A percentile compares a stretch with the other conserved stretches of the same genome.
Evolutionary conservation across 2,329 filamentous ascomycete species (phyloP).

Genomic region (Neurospora crassa): DNA sequence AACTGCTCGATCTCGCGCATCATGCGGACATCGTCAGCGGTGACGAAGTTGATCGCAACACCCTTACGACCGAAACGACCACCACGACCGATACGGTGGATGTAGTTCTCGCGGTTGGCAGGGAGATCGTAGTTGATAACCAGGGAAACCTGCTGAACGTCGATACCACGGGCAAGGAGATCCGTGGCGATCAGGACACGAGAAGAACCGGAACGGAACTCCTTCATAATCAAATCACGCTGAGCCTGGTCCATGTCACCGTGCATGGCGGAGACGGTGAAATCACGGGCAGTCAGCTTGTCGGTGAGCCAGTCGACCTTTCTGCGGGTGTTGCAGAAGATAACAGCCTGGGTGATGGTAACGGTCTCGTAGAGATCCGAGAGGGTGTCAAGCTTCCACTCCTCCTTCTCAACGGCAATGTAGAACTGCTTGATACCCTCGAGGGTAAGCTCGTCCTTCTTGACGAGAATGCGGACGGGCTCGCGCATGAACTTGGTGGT

Average conservation of each 20-base stretch:
- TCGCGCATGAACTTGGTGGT: slow-evolving; percentile 99
- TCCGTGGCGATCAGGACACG: slow-evolving; percentile 95
- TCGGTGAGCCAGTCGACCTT: slow-evolving; percentile 99
- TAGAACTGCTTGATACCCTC: slow-evolving; percentile 99
- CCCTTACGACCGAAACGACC: slow-evolving; percentile 95
- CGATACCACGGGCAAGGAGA: slow-evolving; percentile 96
- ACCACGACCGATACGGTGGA: slow-evolving; percentile 93
- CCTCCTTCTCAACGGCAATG: slow-evolving; percentile 97
- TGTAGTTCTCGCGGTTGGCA: slow-evolving; percentile 98
- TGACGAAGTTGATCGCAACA: slow-evolving; percentile 99
- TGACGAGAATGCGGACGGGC: slow-evolving; percentile 89
- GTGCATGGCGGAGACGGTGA: slow-evolving; percentile 97
- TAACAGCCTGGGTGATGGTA: slow-evolving; percentile 97
- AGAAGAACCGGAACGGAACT: slow-evolving; percentile 94
- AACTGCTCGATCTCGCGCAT: slow-evolving; percentile 98
- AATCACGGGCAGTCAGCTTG: slow-evolving; percentile 98
- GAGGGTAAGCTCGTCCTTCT: slow-evolving; percentile 96
- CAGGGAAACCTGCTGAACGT: slow-evolving; percentile 94
- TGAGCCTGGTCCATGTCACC: slow-evolving; percentile 99
- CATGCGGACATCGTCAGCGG: slow-evolving; percentile 94
- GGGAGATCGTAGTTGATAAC: slow-evolving; percentile 99
- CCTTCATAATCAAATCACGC: slow-evolving; percentile 97
- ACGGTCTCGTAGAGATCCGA: slow-evolving; percentile 98
- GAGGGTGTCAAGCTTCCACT: slow-evolving; percentile 99
- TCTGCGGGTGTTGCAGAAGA: slow-evolving; percentile 97